Evolutionary conservation across 345 rosid species (phyloP).

Genomic region (Garcia nutans): DNA sequence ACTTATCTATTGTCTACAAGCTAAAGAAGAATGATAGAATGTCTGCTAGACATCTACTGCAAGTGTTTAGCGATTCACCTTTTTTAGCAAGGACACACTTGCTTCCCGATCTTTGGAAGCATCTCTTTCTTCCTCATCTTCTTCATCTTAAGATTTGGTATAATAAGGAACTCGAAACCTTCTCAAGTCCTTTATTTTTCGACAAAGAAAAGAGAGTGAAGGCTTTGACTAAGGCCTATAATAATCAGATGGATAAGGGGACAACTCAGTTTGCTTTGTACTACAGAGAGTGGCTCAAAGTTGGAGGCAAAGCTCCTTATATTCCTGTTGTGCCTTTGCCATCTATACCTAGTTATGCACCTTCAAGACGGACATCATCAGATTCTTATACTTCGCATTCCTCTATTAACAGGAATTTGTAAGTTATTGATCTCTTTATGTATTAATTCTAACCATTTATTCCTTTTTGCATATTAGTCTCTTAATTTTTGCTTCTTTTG

Average conservation of each 20-base stretch:
- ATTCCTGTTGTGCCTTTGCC: slow-evolving; percentile 55
- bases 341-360: slow-evolving; percentile 26
- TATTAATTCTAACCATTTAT: not conserved
- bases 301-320: slow-evolving; percentile 47
- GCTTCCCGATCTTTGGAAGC: slow-evolving; percentile 72
- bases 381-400: slow-evolving; percentile 46
- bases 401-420: slow-evolving; percentile 44
- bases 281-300: slow-evolving; percentile 54
- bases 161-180: slow-evolving; percentile 41
- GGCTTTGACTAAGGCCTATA: slow-evolving; percentile 40
- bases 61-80: slow-evolving; percentile 54
- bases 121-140: slow-evolving; percentile 65
- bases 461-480: not conserved
- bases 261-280: slow-evolving; percentile 52
- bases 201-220: slow-evolving; percentile 39
- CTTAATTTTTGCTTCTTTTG: not conserved
- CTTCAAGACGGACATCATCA: slow-evolving; percentile 45
- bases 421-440: slow-evolving; percentile 22
- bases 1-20: slow-evolving; percentile 56
- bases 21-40: slow-evolving; percentile 50
- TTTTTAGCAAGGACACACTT: slow-evolving; percentile 52
- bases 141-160: slow-evolving; percentile 69
- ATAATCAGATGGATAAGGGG: slow-evolving; percentile 49
- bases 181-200: slow-evolving; percentile 23
- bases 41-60: slow-evolving; percentile 54